These are phyloP conservation scores for Penicillium vulpinum DNA, from an alignment of 2,329 filamentous ascomycete species.

Conservation along the genomic window DNA sequence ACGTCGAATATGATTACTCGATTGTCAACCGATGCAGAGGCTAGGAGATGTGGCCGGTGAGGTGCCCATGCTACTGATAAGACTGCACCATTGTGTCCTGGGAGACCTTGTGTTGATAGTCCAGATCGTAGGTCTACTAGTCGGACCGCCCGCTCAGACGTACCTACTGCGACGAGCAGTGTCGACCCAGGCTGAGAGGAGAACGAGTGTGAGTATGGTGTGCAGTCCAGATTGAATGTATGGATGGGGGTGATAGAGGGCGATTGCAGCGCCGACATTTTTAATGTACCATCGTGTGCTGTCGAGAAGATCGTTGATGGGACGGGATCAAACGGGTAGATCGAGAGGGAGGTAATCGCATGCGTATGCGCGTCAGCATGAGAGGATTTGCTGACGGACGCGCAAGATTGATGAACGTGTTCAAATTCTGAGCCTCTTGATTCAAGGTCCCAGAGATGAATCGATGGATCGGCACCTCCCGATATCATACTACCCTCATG, in stretches of 20 bases:
- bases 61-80: conserved; percentile 80
- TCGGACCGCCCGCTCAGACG: conserved; percentile 79
- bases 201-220: conserved; percentile 65
- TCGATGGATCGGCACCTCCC: conserved; percentile 79
- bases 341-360: conserved; percentile 49
- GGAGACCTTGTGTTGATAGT: conserved; percentile 68
- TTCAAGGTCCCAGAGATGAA: conserved; percentile 87
- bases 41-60: conserved; percentile 73
- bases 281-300: conserved; percentile 48
- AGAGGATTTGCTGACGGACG: conserved; percentile 42
- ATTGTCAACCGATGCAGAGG: conserved; percentile 82
- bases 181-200: conserved; percentile 65
- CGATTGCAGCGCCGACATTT: conserved; percentile 44
- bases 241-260: conserved; percentile 45
- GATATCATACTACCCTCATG: conserved; percentile 65
- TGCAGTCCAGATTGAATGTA: conserved; percentile 49
- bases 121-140: conserved; percentile 85
- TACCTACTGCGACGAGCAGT: conserved; percentile 83
- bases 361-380: conserved; percentile 45
- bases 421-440: conserved; percentile 51
- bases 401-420: conserved; percentile 56
- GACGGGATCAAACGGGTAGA: conserved; percentile 51
- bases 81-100: conserved; percentile 66
- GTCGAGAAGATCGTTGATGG: conserved; percentile 50
- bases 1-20: conserved; percentile 85